These are phyloP conservation scores for Bassia scoparia DNA, from an alignment of 148 eudicot species.

Conservation along the genomic window DNA sequence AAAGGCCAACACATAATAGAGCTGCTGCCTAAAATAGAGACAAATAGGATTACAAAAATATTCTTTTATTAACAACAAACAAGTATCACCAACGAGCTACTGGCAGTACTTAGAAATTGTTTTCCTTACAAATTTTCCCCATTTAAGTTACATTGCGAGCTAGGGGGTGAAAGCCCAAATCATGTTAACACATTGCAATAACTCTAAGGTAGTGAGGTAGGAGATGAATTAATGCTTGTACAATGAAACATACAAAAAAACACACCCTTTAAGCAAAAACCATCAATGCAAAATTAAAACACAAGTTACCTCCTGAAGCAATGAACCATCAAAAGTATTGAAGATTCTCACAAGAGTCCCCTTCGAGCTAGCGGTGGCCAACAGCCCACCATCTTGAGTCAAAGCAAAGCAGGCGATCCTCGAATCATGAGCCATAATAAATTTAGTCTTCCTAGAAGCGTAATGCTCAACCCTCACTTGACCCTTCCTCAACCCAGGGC, in stretches of 20 bases:
- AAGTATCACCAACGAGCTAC: too few relatives aligned
- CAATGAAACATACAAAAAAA: background rate
- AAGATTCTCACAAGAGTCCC: slow-evolving; percentile 76
- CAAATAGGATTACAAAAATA: too few relatives aligned
- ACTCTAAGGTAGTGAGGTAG: too few relatives aligned
- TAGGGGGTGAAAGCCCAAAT: too few relatives aligned
- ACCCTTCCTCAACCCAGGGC: slow-evolving; percentile 84
- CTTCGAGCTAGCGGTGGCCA: slow-evolving; percentile 75
- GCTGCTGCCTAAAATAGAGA: too few relatives aligned
- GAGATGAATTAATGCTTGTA: background rate
- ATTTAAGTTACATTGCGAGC: too few relatives aligned
- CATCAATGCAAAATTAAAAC: background rate
- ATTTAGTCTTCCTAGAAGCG: slow-evolving; percentile 71
- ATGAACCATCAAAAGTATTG: slow-evolving; percentile 63
- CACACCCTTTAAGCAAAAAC: background rate
- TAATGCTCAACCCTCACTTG: slow-evolving; percentile 87
- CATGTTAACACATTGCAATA: too few relatives aligned
- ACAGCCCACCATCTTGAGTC: slow-evolving; percentile 65
- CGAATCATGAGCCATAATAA: slow-evolving; percentile 85
- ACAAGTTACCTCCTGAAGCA: slow-evolving; percentile 63
- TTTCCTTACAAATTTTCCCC: too few relatives aligned
- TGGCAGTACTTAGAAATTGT: too few relatives aligned
- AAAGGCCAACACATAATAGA: too few relatives aligned
- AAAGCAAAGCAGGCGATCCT: slow-evolving; percentile 75
- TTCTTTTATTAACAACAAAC: too few relatives aligned